A percentile compares a stretch with the other conserved stretches of the same genome.
phyloP scores from a whole-genome alignment of 73 alveolate species.

The Paramecium tetraurelia region DNA sequence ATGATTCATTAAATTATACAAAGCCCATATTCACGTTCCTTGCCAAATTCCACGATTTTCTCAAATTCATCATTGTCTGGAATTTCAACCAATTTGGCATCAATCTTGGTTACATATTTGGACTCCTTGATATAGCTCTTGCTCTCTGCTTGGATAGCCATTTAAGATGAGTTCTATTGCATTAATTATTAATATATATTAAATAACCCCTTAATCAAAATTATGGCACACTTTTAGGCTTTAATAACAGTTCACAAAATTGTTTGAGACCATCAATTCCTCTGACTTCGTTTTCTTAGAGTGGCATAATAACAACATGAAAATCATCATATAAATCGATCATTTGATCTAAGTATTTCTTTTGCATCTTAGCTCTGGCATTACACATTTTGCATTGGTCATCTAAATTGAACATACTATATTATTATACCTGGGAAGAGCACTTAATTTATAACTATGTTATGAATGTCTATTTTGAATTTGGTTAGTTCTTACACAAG shows the following conservation, averaged over 20 bases:
- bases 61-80: slow-evolving; percentile 24
- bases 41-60: neutral
- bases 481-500: slow-evolving; percentile 94
- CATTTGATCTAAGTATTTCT: slow-evolving; percentile 92
- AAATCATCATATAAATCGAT: slow-evolving; percentile 94
- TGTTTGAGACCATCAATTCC: slow-evolving; percentile 83
- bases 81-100: neutral
- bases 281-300: slow-evolving; percentile 96
- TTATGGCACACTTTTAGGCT: slow-evolving; percentile 33
- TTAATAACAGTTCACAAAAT: slow-evolving; percentile 70
- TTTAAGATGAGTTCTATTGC: slow-evolving; percentile 9
- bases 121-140: neutral
- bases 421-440: slow-evolving; percentile 74
- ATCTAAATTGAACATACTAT: slow-evolving; percentile 65
- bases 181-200: neutral
- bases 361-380: slow-evolving; percentile 96
- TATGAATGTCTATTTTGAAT: slow-evolving; percentile 93
- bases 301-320: slow-evolving; percentile 90
- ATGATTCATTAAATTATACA: slow-evolving; percentile 16
- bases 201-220: neutral
- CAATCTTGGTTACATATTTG: neutral
- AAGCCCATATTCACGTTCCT: slow-evolving; percentile 28
- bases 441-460: slow-evolving; percentile 97
- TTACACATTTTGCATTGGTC: slow-evolving; percentile 94
- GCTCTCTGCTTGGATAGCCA: neutral